A percentile compares a stretch with the other conserved stretches of the same genome.
Conservation (phyloP, 2,329 filamentous ascomycete genomes). For the Aspergillus ochraceoroseus region DNA sequence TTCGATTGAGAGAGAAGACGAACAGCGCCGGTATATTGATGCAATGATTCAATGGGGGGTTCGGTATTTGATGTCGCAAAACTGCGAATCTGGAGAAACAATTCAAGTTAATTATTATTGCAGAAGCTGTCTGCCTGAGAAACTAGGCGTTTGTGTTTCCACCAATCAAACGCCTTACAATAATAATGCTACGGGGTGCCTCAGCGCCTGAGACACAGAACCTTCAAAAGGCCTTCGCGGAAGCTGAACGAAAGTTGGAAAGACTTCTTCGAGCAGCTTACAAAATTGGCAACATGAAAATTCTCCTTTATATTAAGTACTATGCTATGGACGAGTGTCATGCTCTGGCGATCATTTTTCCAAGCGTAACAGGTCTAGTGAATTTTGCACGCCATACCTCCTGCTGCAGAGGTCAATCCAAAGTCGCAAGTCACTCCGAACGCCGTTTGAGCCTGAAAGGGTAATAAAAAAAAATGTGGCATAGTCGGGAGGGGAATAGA, state of each 20-base stretch:
- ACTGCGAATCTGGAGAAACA: too few species aligned
- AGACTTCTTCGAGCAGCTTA: too few species aligned
- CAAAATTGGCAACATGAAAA: too few species aligned
- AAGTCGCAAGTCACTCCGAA: constrained; percentile 30
- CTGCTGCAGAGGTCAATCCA: constrained; percentile 17
- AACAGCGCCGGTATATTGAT: not conserved
- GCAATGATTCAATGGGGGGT: not conserved
- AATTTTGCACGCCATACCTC: constrained; percentile 10
- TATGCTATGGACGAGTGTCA: constrained; percentile 15
- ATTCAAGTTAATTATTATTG: too few species aligned
- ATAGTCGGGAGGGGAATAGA: constrained; percentile 10
- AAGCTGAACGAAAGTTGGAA: too few species aligned
- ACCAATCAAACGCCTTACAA: constrained; percentile 8
- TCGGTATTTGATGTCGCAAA: not conserved
- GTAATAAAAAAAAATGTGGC: constrained; percentile 18
- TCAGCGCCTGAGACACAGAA: too few species aligned
- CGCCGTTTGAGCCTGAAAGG: constrained; percentile 23
- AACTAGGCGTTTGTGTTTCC: too few species aligned
- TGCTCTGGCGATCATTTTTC: constrained; percentile 10
- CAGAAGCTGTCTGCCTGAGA: too few species aligned
- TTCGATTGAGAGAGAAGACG: not conserved
- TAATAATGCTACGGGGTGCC: constrained; percentile 4
- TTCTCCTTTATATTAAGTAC: constrained; percentile 9
- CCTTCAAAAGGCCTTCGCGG: too few species aligned
- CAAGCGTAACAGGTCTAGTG: constrained; percentile 15